Conservation (phyloP, 345 rosid genomes). For the Eutrema japonicum region DNA sequence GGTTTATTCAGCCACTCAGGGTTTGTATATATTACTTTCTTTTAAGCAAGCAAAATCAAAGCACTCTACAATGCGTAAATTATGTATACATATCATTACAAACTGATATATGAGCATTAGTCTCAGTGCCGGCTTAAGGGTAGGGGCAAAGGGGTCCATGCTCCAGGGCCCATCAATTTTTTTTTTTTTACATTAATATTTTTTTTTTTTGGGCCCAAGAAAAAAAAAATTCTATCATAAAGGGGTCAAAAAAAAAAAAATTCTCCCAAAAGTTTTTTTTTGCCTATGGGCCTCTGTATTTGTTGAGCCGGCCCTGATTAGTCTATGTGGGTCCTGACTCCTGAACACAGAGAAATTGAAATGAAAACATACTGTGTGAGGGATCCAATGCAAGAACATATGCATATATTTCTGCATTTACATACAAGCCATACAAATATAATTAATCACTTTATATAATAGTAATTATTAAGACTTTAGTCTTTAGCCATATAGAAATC, state of each 20-base stretch:
- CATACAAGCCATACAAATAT: conserved; percentile 6
- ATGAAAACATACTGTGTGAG: conserved; percentile 57
- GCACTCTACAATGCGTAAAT: conserved; percentile 37
- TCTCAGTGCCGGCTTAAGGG: no score
- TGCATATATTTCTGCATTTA: conserved; percentile 29
- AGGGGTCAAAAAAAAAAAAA: no score
- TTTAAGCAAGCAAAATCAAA: conserved; percentile 38
- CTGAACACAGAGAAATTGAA: conserved; percentile 32
- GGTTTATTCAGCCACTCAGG: not conserved
- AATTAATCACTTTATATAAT: not conserved
- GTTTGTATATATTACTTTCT: not conserved
- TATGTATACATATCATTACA: not conserved
- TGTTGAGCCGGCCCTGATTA: no score
- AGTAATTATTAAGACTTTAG: no score
- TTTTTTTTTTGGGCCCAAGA: no score
- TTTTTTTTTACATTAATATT: no score
- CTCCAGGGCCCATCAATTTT: no score
- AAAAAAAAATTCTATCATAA: no score
- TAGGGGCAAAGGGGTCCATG: no score
- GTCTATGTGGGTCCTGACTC: conserved; percentile 30
- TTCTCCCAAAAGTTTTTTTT: no score
- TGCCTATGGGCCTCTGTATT: no score
- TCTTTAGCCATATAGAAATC: no score
- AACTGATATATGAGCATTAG: not conserved
- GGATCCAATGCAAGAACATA: conserved; percentile 77